Conservation (phyloP, 495 filamentous ascomycete species). For the Cercophora samala region DNA sequence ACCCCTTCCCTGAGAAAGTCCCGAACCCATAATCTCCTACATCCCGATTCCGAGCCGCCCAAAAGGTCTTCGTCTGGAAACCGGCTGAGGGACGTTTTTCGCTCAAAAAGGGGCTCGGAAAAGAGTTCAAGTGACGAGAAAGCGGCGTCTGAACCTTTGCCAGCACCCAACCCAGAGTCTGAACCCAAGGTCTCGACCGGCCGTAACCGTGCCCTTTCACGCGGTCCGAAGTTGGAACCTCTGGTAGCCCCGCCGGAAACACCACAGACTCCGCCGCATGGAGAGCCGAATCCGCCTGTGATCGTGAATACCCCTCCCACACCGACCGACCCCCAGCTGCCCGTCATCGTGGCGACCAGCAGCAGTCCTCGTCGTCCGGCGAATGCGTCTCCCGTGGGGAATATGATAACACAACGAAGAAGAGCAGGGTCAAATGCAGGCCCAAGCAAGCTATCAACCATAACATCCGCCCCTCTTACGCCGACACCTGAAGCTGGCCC, state of each 20-base stretch:
- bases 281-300: slow-evolving; percentile 41
- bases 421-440: slow-evolving; percentile 63
- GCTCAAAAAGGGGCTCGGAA: slow-evolving; percentile 34
- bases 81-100: slow-evolving; percentile 47
- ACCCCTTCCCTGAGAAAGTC: slow-evolving; percentile 25
- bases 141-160: not conserved
- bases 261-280: slow-evolving; percentile 44
- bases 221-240: slow-evolving; percentile 38
- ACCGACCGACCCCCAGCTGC: slow-evolving; percentile 42
- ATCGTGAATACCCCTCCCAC: slow-evolving; percentile 59
- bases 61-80: slow-evolving; percentile 45
- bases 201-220: slow-evolving; percentile 28
- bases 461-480: slow-evolving; percentile 66
- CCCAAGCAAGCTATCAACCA: slow-evolving; percentile 89
- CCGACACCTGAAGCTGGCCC: slow-evolving; percentile 58
- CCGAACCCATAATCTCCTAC: slow-evolving; percentile 33
- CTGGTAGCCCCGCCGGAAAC: slow-evolving; percentile 39
- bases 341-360: slow-evolving; percentile 20
- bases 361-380: slow-evolving; percentile 35
- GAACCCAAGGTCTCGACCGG: slow-evolving; percentile 16
- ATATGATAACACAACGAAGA: slow-evolving; percentile 66
- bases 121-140: slow-evolving; percentile 25
- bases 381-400: slow-evolving; percentile 49
- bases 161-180: slow-evolving; percentile 10
- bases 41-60: slow-evolving; percentile 33